phyloP scores from a whole-genome alignment of 1,139 yeast species.

The Blastobotrys proliferans region DNA sequence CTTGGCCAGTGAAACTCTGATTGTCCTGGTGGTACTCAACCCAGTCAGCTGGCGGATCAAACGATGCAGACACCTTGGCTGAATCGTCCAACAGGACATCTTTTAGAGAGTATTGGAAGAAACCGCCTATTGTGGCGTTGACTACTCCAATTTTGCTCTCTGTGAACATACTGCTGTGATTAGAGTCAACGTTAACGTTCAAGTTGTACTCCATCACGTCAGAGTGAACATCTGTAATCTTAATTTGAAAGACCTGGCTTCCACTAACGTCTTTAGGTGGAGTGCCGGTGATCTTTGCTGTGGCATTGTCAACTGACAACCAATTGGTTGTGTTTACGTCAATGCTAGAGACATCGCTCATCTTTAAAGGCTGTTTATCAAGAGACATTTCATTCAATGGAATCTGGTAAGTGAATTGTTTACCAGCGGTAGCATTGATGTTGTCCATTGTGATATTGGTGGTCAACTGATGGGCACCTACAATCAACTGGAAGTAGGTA shows the following conservation, averaged over 20 bases:
- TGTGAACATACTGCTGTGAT: slow-evolving; percentile 26
- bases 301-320: slow-evolving; percentile 46
- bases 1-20: slow-evolving; percentile 62
- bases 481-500: slow-evolving; percentile 64
- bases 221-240: slow-evolving; percentile 57
- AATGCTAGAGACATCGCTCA: slow-evolving; percentile 53
- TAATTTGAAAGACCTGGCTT: slow-evolving; percentile 48
- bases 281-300: slow-evolving; percentile 42
- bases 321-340: slow-evolving; percentile 45
- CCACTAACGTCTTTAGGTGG: slow-evolving; percentile 49
- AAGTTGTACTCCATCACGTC: slow-evolving; percentile 61
- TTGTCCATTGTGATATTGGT: slow-evolving; percentile 45
- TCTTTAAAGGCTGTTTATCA: slow-evolving; percentile 50
- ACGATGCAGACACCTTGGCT: slow-evolving; percentile 48
- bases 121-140: slow-evolving; percentile 63
- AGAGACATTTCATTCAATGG: slow-evolving; percentile 59
- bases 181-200: slow-evolving; percentile 40
- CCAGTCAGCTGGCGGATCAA: slow-evolving; percentile 54
- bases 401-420: slow-evolving; percentile 49
- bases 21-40: slow-evolving; percentile 55
- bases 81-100: slow-evolving; percentile 39
- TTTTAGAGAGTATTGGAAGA: slow-evolving; percentile 48
- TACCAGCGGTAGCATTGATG: slow-evolving; percentile 64
- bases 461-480: slow-evolving; percentile 84
- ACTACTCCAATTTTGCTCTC: slow-evolving; percentile 33